Evolutionary conservation across 106 monocot genomes (phyloP), one percentile per base, ranked within the genome.

Genomic region (Gastrodia elata): DNA sequence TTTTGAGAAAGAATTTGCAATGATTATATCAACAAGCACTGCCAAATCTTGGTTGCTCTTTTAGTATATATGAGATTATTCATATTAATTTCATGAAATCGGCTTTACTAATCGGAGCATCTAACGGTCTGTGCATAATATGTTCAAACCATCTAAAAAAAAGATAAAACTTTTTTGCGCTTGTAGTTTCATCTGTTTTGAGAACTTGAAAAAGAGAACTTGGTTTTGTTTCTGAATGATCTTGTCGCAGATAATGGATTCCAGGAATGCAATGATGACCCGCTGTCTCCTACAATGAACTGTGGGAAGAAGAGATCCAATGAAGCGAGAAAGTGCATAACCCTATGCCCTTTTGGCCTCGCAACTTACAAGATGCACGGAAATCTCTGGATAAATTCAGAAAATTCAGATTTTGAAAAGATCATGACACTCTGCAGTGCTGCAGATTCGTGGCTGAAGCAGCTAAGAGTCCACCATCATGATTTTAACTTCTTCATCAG

Each of bases 401-500:
- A 77, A 25, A 24, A 8, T 36, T 58, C 25, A 26, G 77, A 71
- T 36, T 22, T 39, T 1, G 77, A 70, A 1, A 57, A 57, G 42
- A 39, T 77, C 32, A 26, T 61, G n/a, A 38, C 39, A 18, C 61
- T 77, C 42, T 77, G 26, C 71, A 64, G 77, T 15, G 71, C 71
- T 27, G 77, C 77, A 2, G 77, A 71, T 37, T 77, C 77, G 1
- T 77, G 77, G 77, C 71, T 77, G 33, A 77, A 71, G 41, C 77
- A 77, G 64, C 77, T 77, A 28, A 77, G 69, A 71, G 58, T 77
- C 16, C 32, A 43, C 26, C 77, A 77, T 35, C 57, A 71, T 64
- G 77, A 77, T 28, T 77, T 77, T 71, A 71, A 71, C 61, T 77
- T 77, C 71, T 77, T 77, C 77, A 71, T 71, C 41, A 22, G 38